phyloP scores from a whole-genome alignment of 2,329 filamentous ascomycete genomes.

The Aspergillus aculeatus region DNA sequence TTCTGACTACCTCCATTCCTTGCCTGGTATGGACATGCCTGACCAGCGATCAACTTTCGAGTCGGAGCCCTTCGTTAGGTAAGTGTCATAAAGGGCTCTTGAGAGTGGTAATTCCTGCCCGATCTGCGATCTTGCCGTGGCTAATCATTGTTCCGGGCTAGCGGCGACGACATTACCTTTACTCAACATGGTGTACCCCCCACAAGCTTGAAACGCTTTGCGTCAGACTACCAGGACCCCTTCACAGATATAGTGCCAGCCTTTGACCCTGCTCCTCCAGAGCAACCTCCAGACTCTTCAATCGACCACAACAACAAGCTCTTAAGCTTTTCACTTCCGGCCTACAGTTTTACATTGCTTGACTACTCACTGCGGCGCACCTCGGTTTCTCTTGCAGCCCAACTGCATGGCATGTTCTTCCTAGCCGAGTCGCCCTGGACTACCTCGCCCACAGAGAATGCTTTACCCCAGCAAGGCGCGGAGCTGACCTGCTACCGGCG shows the following conservation, averaged over 20 bases:
- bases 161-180: constrained; percentile 54
- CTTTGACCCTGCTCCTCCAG: constrained; percentile 44
- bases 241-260: constrained; percentile 52
- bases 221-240: constrained; percentile 49
- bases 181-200: constrained; percentile 42
- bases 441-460: constrained; percentile 54
- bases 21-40: constrained; percentile 54
- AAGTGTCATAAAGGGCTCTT: constrained; percentile 24
- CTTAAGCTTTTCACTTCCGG: constrained; percentile 68
- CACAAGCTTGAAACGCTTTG: constrained; percentile 49
- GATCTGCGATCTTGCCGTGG: not conserved
- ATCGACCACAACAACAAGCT: constrained; percentile 68
- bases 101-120: not conserved
- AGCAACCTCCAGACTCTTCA: constrained; percentile 55
- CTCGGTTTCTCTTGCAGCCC: constrained; percentile 58
- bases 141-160: constrained; percentile 22
- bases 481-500: constrained; percentile 94
- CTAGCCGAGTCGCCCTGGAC: constrained; percentile 65
- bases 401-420: constrained; percentile 69
- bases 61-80: constrained; percentile 62
- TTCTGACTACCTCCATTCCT: constrained; percentile 48
- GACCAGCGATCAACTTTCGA: constrained; percentile 62
- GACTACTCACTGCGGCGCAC: constrained; percentile 59
- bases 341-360: constrained; percentile 60
- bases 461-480: constrained; percentile 52